Evolutionary conservation across 2,329 filamentous ascomycete genomes (phyloP).

Genomic region (Chrysosporium queenslandicum): DNA sequence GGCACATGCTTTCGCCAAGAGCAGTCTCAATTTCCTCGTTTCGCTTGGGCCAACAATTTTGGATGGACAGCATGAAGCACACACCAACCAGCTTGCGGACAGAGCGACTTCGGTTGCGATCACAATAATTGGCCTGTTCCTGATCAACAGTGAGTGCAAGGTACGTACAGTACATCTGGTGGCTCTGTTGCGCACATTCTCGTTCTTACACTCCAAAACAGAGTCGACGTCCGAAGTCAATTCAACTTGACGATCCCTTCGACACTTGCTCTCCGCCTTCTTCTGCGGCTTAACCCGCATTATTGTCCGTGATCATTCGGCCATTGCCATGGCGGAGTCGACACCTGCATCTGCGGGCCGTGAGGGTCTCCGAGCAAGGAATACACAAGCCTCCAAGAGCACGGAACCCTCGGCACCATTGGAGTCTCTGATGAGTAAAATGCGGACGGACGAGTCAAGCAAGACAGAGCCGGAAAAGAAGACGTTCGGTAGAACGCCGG

Average conservation of each 20-base stretch:
- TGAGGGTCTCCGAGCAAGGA: conserved; percentile 42
- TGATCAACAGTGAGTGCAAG: not conserved
- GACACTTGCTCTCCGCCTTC: not conserved
- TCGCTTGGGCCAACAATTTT: not conserved
- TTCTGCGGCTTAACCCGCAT: conserved; percentile 8
- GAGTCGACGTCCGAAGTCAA: conserved; percentile 11
- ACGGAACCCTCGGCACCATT: conserved; percentile 33
- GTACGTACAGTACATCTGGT: not conserved
- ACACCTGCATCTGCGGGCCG: conserved; percentile 26
- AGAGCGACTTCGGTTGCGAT: not conserved
- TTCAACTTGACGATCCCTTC: conserved; percentile 16
- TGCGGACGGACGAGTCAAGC: conserved; percentile 17
- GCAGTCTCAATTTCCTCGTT: not conserved
- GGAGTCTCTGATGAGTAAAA: conserved; percentile 30
- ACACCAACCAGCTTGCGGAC: not conserved
- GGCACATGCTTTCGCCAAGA: conserved; percentile 10
- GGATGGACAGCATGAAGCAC: not conserved
- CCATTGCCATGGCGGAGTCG: conserved; percentile 29
- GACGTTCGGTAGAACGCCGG: conserved; percentile 83
- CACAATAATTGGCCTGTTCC: not conserved
- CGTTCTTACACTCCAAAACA: no score
- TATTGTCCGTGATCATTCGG: not conserved
- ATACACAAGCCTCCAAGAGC: conserved; percentile 28
- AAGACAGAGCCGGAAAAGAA: conserved; percentile 45
- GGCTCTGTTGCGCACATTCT: no score